Percentiles rank a stretch among this genome's conserved stretches.
Conservation (phyloP, 345 rosid genomes). For the Nephelium lappaceum region DNA sequence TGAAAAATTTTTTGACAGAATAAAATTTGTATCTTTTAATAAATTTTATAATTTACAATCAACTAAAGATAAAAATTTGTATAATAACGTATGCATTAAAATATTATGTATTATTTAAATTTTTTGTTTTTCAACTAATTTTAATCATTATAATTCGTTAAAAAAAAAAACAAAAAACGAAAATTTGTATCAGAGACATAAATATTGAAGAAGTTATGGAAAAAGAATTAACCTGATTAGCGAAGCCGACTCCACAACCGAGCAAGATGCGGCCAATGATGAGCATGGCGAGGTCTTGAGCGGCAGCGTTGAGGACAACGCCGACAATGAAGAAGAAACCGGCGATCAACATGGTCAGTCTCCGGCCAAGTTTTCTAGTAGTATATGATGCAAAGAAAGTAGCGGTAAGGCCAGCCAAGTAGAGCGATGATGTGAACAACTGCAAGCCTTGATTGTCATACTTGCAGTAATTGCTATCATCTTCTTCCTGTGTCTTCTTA, state of each 20-base stretch:
- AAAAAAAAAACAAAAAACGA: background rate
- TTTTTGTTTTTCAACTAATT: no score
- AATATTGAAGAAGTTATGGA: background rate
- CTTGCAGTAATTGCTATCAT: constrained; percentile 75
- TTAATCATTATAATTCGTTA: no score
- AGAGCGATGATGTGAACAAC: constrained; percentile 88
- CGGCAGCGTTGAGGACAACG: constrained; percentile 72
- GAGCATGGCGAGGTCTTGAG: constrained; percentile 87
- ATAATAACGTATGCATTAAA: no score
- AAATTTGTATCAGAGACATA: background rate
- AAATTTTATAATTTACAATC: no score
- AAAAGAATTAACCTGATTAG: constrained; percentile 61
- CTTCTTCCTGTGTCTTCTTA: constrained; percentile 32
- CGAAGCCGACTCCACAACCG: constrained; percentile 95
- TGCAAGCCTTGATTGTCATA: constrained; percentile 92
- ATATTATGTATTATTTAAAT: no score
- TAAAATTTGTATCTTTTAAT: no score
- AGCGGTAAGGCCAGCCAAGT: constrained; percentile 82
- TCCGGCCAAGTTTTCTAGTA: constrained; percentile 78
- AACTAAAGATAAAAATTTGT: no score
- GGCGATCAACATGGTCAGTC: constrained; percentile 87
- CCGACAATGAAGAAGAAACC: constrained; percentile 78
- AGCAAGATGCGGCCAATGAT: constrained; percentile 84
- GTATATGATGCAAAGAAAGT: constrained; percentile 97
- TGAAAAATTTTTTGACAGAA: no score